Evolutionary conservation across 768 basidiomycete species (phyloP).

Genomic region (Boletus speciosus): DNA sequence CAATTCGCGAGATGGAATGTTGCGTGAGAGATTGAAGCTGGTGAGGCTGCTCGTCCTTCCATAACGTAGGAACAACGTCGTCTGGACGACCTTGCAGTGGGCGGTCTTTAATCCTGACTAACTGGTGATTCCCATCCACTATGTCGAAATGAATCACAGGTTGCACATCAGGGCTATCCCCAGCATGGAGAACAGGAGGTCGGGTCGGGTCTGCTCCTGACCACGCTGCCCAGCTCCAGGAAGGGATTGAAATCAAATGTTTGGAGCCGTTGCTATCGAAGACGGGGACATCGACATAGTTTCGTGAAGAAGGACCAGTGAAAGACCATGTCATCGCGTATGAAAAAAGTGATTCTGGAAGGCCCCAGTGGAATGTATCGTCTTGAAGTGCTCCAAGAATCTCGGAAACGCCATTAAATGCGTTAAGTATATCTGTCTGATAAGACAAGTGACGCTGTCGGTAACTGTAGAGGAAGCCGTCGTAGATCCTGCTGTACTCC

Average conservation of each 20-base stretch:
- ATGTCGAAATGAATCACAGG: slow-evolving; percentile 8
- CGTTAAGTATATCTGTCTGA: slow-evolving; percentile 15
- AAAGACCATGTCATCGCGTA: slow-evolving; percentile 7
- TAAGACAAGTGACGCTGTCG: slow-evolving; percentile 9
- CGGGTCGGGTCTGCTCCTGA: neutral
- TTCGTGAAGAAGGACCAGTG: neutral
- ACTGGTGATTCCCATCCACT: neutral
- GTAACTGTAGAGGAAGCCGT: slow-evolving; percentile 1
- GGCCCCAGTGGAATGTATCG: slow-evolving; percentile 16
- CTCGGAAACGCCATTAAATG: slow-evolving; percentile 14
- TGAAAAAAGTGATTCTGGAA: slow-evolving; percentile 15
- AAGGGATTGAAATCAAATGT: slow-evolving; percentile 9
- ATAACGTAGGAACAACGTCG: neutral
- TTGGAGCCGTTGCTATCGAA: slow-evolving; percentile 4
- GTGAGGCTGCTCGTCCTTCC: neutral
- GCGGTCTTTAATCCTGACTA: neutral
- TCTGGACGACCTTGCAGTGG: neutral
- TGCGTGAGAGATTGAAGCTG: neutral
- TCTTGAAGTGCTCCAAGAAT: slow-evolving; percentile 7
- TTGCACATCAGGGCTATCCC: neutral
- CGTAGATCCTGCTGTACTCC: neutral
- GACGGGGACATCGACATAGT: neutral
- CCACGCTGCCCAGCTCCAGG: slow-evolving; percentile 19
- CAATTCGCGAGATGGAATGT: neutral
- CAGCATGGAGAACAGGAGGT: neutral